Percentiles rank a stretch among this genome's conserved stretches.
phyloP scores from a whole-genome alignment of 495 filamentous ascomycete species.

The Aspergillus sparsus region DNA sequence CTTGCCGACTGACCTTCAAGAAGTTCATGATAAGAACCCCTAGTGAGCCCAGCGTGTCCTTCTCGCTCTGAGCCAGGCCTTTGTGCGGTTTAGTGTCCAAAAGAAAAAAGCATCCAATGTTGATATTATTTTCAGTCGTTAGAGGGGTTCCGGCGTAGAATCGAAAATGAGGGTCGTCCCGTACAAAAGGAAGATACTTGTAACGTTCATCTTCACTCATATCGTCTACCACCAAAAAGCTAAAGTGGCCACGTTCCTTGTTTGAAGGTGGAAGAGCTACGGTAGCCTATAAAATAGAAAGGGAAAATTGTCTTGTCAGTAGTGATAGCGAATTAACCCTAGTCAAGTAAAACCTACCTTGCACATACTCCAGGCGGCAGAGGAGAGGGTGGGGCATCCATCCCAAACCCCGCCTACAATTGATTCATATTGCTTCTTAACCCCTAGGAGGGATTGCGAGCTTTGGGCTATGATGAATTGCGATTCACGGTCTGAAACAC shows the following conservation, averaged over 20 bases:
- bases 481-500: slow-evolving; percentile 58
- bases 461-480: slow-evolving; percentile 61
- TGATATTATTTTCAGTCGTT: slow-evolving; percentile 64
- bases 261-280: slow-evolving; percentile 41
- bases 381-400: slow-evolving; percentile 41
- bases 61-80: slow-evolving; percentile 36
- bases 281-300: slow-evolving; percentile 25
- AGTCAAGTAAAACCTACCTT: slow-evolving; percentile 30
- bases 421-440: slow-evolving; percentile 33
- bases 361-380: slow-evolving; percentile 50
- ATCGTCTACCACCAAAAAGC: slow-evolving; percentile 44
- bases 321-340: slow-evolving; percentile 3
- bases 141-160: slow-evolving; percentile 57
- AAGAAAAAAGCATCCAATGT: slow-evolving; percentile 71
- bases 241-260: slow-evolving; percentile 27
- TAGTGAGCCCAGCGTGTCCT: slow-evolving; percentile 48
- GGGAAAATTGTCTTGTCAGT: slow-evolving; percentile 4
- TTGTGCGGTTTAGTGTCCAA: slow-evolving; percentile 53
- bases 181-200: slow-evolving; percentile 43
- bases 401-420: slow-evolving; percentile 46
- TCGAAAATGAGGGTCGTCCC: slow-evolving; percentile 41
- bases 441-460: slow-evolving; percentile 41
- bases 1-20: slow-evolving; percentile 58
- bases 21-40: slow-evolving; percentile 63
- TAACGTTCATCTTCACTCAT: slow-evolving; percentile 44